Conservation (phyloP, 2,329 filamentous ascomycete species). For the Calonectria pseudoreteaudii region DNA sequence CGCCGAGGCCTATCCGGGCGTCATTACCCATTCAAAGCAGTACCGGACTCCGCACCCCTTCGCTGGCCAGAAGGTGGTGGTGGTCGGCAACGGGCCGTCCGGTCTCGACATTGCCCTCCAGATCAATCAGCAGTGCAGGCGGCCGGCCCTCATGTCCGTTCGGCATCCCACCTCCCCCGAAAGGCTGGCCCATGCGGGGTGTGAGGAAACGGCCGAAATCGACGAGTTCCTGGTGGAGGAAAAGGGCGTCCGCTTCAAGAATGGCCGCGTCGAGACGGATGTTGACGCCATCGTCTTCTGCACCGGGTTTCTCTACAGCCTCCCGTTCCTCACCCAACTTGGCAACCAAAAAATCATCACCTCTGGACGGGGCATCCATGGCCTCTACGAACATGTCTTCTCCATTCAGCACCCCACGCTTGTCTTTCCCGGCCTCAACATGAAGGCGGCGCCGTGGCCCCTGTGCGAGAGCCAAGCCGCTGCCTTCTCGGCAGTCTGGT, state of each 20-base stretch:
- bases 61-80: conserved; percentile 77
- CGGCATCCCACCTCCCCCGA: conserved; percentile 61
- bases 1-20: conserved; percentile 66
- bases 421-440: conserved; percentile 79
- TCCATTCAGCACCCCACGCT: conserved; percentile 81
- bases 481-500: conserved; percentile 81
- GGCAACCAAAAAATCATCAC: conserved; percentile 66
- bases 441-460: conserved; percentile 90
- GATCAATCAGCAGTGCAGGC: conserved; percentile 70
- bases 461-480: conserved; percentile 83
- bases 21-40: conserved; percentile 81
- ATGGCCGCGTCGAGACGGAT: conserved; percentile 72
- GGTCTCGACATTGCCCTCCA: conserved; percentile 87
- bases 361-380: conserved; percentile 76
- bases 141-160: conserved; percentile 74
- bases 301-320: conserved; percentile 89
- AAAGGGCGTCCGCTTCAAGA: conserved; percentile 73
- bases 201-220: conserved; percentile 69
- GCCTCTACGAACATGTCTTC: conserved; percentile 84
- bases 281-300: conserved; percentile 87
- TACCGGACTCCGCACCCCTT: conserved; percentile 78
- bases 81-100: conserved; percentile 87
- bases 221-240: conserved; percentile 64
- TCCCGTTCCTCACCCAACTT: conserved; percentile 74
- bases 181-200: conserved; percentile 57